A percentile compares a stretch with the other conserved stretches of the same genome.
phyloP scores from a whole-genome alignment of 192 early-diverging fungal species.

The Haplosporangium gracile region DNA sequence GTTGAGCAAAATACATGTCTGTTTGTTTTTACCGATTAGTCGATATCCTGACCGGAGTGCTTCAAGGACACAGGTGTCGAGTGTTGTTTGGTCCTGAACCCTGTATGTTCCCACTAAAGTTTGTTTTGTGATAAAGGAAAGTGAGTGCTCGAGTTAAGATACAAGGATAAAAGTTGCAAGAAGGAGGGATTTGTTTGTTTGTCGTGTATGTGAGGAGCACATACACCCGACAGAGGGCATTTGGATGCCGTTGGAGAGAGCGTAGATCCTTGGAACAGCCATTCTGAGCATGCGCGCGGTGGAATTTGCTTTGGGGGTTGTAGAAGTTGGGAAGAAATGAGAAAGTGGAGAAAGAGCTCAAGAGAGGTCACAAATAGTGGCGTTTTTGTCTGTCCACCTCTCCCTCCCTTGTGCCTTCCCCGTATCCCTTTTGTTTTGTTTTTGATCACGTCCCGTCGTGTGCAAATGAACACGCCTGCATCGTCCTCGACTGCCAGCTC shows the following conservation, averaged over 20 bases:
- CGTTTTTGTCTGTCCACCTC: neutral
- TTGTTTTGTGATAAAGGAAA: neutral
- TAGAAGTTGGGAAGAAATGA: neutral
- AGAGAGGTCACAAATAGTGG: too few relatives aligned
- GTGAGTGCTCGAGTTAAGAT: neutral
- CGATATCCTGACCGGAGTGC: constrained; percentile 61
- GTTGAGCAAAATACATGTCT: too few relatives aligned
- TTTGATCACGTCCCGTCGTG: neutral
- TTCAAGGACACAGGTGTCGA: constrained; percentile 50
- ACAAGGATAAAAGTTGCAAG: neutral
- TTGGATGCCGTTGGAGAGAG: constrained; percentile 41
- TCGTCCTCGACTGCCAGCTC: constrained; percentile 3
- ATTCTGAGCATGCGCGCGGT: neutral
- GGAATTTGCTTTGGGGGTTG: neutral
- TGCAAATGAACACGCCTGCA: constrained; percentile 26
- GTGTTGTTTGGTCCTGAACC: constrained; percentile 45
- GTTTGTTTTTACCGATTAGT: constrained; percentile 49
- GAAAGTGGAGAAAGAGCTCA: neutral
- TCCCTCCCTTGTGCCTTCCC: neutral
- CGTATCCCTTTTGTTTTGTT: neutral
- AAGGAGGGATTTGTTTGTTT: neutral
- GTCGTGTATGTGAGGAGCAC: neutral
- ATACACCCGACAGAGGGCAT: constrained; percentile 48
- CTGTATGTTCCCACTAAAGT: constrained; percentile 62
- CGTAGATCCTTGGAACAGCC: constrained; percentile 19